Evolutionary conservation across 129 eudicot species (phyloP).

Genomic region (Pittosporum tobira): DNA sequence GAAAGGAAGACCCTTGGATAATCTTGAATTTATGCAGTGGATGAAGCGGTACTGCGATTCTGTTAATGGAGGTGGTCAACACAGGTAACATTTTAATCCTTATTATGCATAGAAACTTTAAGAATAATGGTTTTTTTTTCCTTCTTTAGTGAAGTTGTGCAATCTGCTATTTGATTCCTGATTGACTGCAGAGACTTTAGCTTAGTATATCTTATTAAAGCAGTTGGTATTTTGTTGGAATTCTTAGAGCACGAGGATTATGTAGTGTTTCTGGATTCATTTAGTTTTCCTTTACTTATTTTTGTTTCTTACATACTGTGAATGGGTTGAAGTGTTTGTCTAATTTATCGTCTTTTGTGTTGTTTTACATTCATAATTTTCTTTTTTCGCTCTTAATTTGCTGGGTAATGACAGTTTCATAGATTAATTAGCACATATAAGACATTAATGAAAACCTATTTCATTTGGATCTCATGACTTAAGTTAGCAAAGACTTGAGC

Average conservation of each 20-base stretch:
- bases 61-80: constrained; percentile 54
- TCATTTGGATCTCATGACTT: not conserved
- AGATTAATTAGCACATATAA: not conserved
- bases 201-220: not conserved
- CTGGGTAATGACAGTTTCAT: not conserved
- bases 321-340: not conserved
- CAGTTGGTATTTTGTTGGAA: not conserved
- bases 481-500: not conserved
- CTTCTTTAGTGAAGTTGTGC: not conserved
- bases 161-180: not conserved
- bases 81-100: constrained; percentile 34
- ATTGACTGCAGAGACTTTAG: too few species aligned
- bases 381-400: not conserved
- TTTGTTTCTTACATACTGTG: not conserved
- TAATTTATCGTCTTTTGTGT: not conserved
- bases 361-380: too few species aligned
- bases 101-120: not conserved
- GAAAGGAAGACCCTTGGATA: constrained; percentile 89
- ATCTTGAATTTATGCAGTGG: constrained; percentile 96
- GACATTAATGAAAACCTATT: not conserved
- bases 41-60: constrained; percentile 92
- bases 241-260: too few species aligned
- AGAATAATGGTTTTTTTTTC: not conserved
- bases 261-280: not conserved
- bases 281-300: not conserved